Evolutionary conservation across 129 eudicot species (phyloP).

Genomic region (carrot (Daucus carota)): DNA sequence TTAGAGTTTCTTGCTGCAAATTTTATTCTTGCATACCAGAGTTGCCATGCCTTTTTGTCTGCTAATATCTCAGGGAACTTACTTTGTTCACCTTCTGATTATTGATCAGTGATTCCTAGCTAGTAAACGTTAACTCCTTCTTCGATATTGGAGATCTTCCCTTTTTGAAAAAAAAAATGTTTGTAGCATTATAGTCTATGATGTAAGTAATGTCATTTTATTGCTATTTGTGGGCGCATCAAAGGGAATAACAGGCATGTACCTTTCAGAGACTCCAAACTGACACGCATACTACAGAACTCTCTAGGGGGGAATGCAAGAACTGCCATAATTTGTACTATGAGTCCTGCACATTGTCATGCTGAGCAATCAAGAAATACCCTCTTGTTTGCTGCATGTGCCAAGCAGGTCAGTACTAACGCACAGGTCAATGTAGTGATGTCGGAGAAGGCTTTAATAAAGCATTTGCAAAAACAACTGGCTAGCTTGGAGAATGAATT

Average conservation of each 20-base stretch:
- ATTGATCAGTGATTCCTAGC: neutral
- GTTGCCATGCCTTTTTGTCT: neutral
- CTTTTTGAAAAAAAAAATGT: neutral
- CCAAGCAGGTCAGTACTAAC: slow-evolving; percentile 70
- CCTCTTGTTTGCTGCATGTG: slow-evolving; percentile 76
- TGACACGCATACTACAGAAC: slow-evolving; percentile 87
- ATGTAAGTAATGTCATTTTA: neutral
- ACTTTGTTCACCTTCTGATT: neutral
- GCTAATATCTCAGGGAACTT: neutral
- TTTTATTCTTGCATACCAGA: neutral
- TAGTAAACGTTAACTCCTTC: neutral
- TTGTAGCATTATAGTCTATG: neutral
- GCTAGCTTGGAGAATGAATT: slow-evolving; percentile 55
- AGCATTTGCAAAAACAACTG: slow-evolving; percentile 64
- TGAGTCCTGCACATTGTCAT: slow-evolving; percentile 81
- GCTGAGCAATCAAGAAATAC: slow-evolving; percentile 92
- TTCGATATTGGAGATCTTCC: neutral
- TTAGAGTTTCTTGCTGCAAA: neutral
- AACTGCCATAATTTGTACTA: slow-evolving; percentile 81
- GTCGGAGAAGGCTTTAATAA: slow-evolving; percentile 79
- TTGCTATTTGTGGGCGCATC: slow-evolving; percentile 33
- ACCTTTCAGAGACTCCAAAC: slow-evolving; percentile 90
- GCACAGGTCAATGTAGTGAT: slow-evolving; percentile 82
- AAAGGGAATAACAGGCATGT: slow-evolving; percentile 62
- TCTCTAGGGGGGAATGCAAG: slow-evolving; percentile 92